phyloP scores from a whole-genome alignment of 169 alveolate species.

The Plasmodium ovale region DNA sequence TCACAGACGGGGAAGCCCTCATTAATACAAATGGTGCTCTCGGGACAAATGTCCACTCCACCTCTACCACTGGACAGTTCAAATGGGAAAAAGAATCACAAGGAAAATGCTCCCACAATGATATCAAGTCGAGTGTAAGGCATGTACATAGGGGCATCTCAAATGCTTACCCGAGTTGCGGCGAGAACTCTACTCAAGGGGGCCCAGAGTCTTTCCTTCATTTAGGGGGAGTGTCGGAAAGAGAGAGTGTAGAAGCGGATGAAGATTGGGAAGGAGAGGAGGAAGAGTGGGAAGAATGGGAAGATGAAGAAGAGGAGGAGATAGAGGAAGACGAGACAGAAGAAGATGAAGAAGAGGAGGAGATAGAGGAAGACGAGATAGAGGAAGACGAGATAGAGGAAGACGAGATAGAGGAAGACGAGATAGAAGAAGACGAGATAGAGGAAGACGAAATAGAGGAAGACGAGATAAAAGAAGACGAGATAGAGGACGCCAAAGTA shows the following conservation, averaged over 20 bases:
- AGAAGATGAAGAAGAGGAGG: not conserved
- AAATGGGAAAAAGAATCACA: no score
- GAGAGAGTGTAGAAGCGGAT: slow-evolving; percentile 3
- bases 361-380: not conserved
- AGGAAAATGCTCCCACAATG: no score
- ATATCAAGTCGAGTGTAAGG: no score
- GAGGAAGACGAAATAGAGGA: not conserved
- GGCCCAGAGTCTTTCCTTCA: no score
- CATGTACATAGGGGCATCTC: no score
- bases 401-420: not conserved
- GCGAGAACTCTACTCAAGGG: no score
- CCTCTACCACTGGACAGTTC: no score
- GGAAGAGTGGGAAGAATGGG: not conserved
- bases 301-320: not conserved
- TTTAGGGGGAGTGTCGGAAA: no score
- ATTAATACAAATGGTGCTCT: not conserved
- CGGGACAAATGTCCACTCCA: no score
- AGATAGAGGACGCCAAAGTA: not conserved
- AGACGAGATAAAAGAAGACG: not conserved
- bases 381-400: not conserved
- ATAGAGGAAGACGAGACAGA: not conserved
- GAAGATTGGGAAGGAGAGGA: not conserved
- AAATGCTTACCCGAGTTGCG: no score
- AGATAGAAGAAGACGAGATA: not conserved
- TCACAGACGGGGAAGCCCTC: not conserved